Percentiles rank a stretch among this genome's conserved stretches.
These are phyloP conservation scores for Stephanodiscus minutulus DNA, from an alignment of 108 stramenopile genomes.

Conservation along the genomic window DNA sequence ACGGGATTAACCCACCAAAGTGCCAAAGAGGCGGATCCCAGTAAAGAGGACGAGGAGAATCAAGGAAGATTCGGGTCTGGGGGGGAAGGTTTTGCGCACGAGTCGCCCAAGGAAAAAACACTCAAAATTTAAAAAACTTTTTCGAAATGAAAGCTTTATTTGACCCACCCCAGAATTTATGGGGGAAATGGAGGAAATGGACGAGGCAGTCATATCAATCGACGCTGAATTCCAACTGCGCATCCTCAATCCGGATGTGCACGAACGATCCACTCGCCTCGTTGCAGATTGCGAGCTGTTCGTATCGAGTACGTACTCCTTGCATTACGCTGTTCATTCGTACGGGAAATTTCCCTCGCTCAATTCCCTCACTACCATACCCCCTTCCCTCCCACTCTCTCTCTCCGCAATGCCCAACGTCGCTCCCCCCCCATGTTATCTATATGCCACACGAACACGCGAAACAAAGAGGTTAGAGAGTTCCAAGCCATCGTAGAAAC, in stretches of 20 bases:
- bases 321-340: not conserved
- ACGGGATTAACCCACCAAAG: not conserved
- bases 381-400: not conserved
- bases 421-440: not conserved
- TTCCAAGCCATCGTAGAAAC: conserved; percentile 16
- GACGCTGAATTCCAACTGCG: conserved; percentile 20
- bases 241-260: conserved; percentile 14
- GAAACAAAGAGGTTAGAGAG: conserved; percentile 25
- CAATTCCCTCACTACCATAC: not conserved
- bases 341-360: not conserved
- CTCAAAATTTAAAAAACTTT: too few species aligned
- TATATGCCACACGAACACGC: not conserved
- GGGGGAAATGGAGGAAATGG: conserved; percentile 9
- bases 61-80: too few species aligned
- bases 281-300: conserved; percentile 24
- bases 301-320: conserved; percentile 24
- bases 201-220: conserved; percentile 9
- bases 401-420: not conserved
- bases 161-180: too few species aligned
- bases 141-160: too few species aligned
- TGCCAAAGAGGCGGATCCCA: not conserved
- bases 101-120: too few species aligned
- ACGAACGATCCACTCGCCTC: conserved; percentile 12
- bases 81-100: too few species aligned
- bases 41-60: not conserved